Evolutionary conservation across 2,329 filamentous ascomycete species (phyloP).

Genomic region (Xylaria arbuscula): DNA sequence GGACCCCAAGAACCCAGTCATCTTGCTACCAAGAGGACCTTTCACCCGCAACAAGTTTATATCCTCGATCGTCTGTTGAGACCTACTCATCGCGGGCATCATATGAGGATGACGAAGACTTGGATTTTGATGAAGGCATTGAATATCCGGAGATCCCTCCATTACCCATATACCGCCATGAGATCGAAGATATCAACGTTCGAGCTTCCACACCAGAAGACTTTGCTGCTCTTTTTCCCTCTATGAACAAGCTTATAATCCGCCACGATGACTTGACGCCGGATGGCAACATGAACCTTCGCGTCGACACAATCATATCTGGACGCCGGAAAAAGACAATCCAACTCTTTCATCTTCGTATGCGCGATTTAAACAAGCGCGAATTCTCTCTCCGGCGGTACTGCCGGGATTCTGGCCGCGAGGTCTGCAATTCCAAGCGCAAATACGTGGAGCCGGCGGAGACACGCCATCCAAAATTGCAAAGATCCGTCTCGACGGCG

Average conservation of each 20-base stretch:
- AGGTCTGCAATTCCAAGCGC: conserved; percentile 86
- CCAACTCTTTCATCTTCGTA: conserved; percentile 90
- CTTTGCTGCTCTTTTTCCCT: conserved; percentile 89
- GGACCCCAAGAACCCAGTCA: conserved; percentile 38
- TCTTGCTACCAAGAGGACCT: conserved; percentile 50
- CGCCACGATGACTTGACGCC: conserved; percentile 89
- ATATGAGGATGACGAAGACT: conserved; percentile 63
- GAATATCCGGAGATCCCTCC: conserved; percentile 59
- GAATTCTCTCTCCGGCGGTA: conserved; percentile 94
- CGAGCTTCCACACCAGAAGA: conserved; percentile 82
- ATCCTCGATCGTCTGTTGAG: conserved; percentile 72
- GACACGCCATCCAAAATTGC: conserved; percentile 54
- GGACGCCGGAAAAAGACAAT: conserved; percentile 74
- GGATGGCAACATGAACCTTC: conserved; percentile 97
- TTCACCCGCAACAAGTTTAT: conserved; percentile 56
- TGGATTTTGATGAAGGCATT: conserved; percentile 51
- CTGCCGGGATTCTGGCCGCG: conserved; percentile 89
- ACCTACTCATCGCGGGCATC: conserved; percentile 82
- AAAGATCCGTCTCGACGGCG: conserved; percentile 61
- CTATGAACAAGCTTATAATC: conserved; percentile 81
- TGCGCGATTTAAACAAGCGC: conserved; percentile 87
- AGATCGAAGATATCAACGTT: conserved; percentile 72
- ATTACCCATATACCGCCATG: conserved; percentile 69
- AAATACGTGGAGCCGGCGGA: conserved; percentile 69
- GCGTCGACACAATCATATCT: conserved; percentile 81